Base-by-base conservation (phyloP, 1,284 basidiomycete species). In the Pseudozyma tsukubaensis region DNA sequence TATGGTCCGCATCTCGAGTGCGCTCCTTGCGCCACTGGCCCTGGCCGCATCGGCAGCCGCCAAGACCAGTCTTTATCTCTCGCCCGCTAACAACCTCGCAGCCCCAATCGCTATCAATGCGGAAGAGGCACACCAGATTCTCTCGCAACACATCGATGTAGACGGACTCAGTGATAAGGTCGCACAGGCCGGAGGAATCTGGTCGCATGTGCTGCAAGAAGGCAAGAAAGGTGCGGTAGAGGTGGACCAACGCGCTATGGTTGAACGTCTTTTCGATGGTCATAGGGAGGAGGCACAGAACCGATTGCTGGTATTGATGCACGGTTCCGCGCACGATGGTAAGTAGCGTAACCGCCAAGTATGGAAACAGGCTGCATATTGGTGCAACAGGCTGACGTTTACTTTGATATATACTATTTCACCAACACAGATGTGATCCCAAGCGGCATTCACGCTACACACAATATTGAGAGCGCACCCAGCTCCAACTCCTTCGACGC, bases 261-360 rank as follows among this genome's bases (percentile, higher is more conserved):
- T 69, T n/a, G 65, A 73, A 35, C 62, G 69, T 9, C 62, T 68
- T 36, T 78, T 63, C 45, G 67, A 69, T 48, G 68, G 68, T 5
- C 65, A 67, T 21, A 44, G 44, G n/a, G 62, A 69, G 47, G 50
- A 62, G 34, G 52, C 57, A 48, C 56, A 63, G 56, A 68, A 64
- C 24, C 63, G 64, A n/a, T 54, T 78, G 58, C 35, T 78, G 16
- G 59, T 78, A 7, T 50, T 78, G 1, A 72, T 69, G 57, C 68
- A 72, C 40, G 74, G 68, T n/a, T 29, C 64, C 52, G 48, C 59
- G 6, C 58, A 76, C 18, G 59, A 61, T 43, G 66, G 68, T 64
- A 34, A 62, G 68, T 59, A 32, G 40, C 32, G 13, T 4, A 12
- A 19, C 29, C 16, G 3, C 21, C 4, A 19, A 10, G 24, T 29